Evolutionary conservation across 495 filamentous ascomycete genomes (phyloP).

Genomic region (Xylaria nigripes): DNA sequence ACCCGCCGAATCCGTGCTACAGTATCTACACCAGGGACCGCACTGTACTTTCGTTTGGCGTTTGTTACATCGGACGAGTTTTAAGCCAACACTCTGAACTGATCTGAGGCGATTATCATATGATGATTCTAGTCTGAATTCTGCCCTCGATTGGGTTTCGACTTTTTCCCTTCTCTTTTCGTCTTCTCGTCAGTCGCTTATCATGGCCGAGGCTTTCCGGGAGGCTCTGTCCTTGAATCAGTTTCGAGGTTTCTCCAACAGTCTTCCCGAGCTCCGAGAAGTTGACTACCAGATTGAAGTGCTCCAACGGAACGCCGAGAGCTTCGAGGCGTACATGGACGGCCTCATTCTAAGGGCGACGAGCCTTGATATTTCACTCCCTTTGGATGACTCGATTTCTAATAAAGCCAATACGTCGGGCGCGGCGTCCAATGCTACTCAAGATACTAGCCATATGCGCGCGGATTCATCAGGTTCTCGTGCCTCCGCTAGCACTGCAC

Average conservation of each 20-base stretch:
- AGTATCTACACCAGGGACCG: neutral
- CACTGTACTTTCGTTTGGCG: neutral
- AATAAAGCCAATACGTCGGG: conserved; percentile 21
- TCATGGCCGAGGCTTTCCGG: conserved; percentile 20
- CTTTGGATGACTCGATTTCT: conserved; percentile 15
- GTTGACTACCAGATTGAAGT: conserved; percentile 38
- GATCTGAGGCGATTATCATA: conserved; percentile 12
- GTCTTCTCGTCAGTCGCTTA: conserved; percentile 4
- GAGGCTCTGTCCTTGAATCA: conserved; percentile 13
- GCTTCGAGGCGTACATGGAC: conserved; percentile 35
- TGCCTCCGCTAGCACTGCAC: conserved; percentile 24
- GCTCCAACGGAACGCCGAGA: conserved; percentile 27
- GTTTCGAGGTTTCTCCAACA: conserved; percentile 7
- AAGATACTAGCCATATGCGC: conserved; percentile 27
- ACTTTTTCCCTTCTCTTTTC: conserved; percentile 1
- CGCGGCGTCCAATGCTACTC: conserved; percentile 30
- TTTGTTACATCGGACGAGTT: neutral
- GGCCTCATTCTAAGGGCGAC: conserved; percentile 32
- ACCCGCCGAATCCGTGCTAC: neutral
- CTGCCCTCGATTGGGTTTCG: conserved; percentile 10
- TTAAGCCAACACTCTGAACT: neutral
- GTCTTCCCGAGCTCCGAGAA: conserved; percentile 33
- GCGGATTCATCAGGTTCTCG: conserved; percentile 31
- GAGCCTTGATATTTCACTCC: conserved; percentile 35
- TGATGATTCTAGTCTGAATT: conserved; percentile 19